phyloP scores from a whole-genome alignment of 139 green algal species.

The Chlamydomonas sphaeroides region DNA sequence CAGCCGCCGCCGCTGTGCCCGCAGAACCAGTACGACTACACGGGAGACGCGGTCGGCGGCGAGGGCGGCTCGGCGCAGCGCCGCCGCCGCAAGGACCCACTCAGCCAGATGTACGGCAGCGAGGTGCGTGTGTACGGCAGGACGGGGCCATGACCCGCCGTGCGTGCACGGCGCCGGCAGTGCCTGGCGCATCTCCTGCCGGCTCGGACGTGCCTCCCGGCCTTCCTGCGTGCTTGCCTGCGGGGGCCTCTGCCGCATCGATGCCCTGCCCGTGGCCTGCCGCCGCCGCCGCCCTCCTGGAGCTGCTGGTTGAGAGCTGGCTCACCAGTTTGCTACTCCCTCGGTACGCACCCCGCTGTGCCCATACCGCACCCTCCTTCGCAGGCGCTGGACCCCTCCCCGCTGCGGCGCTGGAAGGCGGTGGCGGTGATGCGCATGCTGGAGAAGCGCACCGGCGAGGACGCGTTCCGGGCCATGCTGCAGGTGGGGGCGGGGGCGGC shows the following conservation, averaged over 20 bases:
- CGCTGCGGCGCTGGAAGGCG: conserved; percentile 53
- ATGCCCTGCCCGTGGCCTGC: too few species aligned
- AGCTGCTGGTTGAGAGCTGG: too few species aligned
- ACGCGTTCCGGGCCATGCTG: conserved; percentile 33
- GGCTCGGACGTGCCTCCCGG: too few species aligned
- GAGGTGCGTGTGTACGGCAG: conserved; percentile 8
- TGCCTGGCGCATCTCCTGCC: too few species aligned
- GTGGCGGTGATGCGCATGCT: conserved; percentile 55
- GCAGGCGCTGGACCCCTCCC: conserved; percentile 40
- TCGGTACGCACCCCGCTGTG: too few species aligned
- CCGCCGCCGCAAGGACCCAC: conserved; percentile 12
- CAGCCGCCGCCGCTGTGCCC: conserved; percentile 41
- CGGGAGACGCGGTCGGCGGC: not conserved
- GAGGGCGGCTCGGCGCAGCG: not conserved
- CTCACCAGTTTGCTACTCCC: too few species aligned
- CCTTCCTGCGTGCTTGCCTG: too few species aligned
- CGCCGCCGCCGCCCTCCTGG: too few species aligned
- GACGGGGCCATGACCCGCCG: too few species aligned
- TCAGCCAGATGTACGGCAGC: conserved; percentile 41
- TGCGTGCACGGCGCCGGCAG: too few species aligned
- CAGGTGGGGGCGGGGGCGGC: not conserved
- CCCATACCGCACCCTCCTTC: too few species aligned
- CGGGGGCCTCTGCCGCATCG: too few species aligned
- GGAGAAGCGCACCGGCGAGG: conserved; percentile 35
- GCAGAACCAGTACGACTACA: conserved; percentile 6